Evolutionary conservation across 192 early-diverging fungal genomes (phyloP).

Genomic region (Entomortierella chlamydospora): DNA sequence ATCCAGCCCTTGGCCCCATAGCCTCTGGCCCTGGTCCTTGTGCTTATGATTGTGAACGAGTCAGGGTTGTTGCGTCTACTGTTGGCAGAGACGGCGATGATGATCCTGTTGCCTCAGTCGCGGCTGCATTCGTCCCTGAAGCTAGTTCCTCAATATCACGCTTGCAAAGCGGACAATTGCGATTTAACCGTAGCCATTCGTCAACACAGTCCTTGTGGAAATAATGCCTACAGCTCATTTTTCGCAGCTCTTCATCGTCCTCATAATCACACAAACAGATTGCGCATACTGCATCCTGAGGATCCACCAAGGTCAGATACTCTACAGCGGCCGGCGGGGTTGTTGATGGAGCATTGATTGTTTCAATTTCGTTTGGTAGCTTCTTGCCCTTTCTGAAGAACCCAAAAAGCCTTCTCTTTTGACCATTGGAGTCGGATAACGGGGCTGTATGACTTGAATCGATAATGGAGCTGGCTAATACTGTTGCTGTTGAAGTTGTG

Average conservation of each 20-base stretch:
- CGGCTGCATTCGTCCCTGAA: neutral
- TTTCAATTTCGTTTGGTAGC: neutral
- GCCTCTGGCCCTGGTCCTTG: too few species aligned
- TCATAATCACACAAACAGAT: conserved; percentile 86
- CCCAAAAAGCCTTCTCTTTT: conserved; percentile 16
- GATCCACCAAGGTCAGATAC: conserved; percentile 63
- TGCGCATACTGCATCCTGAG: conserved; percentile 78
- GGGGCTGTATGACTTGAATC: neutral
- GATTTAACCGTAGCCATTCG: conserved; percentile 83
- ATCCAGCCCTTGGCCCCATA: too few species aligned
- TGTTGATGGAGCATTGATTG: neutral
- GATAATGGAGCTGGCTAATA: neutral
- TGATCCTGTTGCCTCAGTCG: neutral
- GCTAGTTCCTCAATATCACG: conserved; percentile 61
- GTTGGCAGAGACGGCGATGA: too few species aligned
- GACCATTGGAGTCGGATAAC: neutral
- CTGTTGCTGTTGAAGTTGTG: neutral
- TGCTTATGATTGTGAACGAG: neutral
- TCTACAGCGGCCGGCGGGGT: neutral
- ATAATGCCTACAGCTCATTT: conserved; percentile 82
- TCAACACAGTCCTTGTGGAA: conserved; percentile 87
- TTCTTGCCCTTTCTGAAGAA: conserved; percentile 24
- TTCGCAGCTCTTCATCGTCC: conserved; percentile 77
- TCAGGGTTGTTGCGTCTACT: too few species aligned
- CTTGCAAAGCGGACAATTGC: conserved; percentile 82